Base-by-base conservation (phyloP, 345 rosid species). In the Salix koriyanagi region DNA sequence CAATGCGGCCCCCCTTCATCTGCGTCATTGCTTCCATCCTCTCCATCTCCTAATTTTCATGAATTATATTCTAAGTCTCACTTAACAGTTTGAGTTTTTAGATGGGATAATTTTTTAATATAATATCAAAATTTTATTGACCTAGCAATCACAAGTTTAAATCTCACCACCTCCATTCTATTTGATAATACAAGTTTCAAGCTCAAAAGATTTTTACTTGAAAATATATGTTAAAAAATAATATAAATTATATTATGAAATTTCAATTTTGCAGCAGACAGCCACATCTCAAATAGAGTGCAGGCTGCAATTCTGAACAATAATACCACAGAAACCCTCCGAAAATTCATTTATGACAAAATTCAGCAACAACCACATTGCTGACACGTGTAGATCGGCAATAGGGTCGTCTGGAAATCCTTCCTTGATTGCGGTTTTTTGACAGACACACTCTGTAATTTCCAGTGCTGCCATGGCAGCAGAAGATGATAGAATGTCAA, bases 301-400 rank as follows among this genome's bases (percentile, higher is more conserved):
- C 85, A 44, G 12, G 86, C 85, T 8, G 88, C 72, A 72, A 11
- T 60, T 75, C 62, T 84, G 87, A 19, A 76, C 83, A 41, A 88
- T 79, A 21, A 88, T 77, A 21, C 76, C 69, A 44, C 44, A 80
- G 67, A 89, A 73, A 87, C 87, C 71, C 77, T 32, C 86, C 0
- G 85, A 54, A 26, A 86, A 56, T 25, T 89, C 91, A 52, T 26
- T 60, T 18, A 86, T 10, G 54, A 76, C 39, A 67, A 81, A n/a
- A 78, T 79, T 74, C 28, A 81, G 88, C 25, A 82, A 16, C 26
- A 87, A 44, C 92, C 92, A 87, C 80, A 79, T 76, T 10, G 79
- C 82, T 8, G 91, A 89, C 79, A 87, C 78, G 73, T 46, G 25
- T 65, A 80, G 77, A 65, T 46, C 60, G 21, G 78, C 83, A 21